Evolutionary conservation across 371 early-diverging fungal species (phyloP).

Genomic region (Mortierella sp.): DNA sequence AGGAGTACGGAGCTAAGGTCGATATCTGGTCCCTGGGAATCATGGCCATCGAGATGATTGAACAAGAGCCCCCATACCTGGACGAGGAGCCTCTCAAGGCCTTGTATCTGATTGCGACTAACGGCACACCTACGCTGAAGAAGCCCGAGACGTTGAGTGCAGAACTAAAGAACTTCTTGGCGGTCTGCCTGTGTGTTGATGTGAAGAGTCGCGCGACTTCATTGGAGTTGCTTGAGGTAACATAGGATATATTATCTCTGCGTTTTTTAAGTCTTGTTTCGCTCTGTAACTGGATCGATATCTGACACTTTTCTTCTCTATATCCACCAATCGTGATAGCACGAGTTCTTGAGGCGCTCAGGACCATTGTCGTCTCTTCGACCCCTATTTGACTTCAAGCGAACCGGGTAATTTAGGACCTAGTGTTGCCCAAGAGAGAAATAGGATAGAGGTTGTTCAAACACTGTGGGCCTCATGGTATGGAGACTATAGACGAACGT

Average conservation of each 20-base stretch:
- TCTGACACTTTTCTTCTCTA: background rate
- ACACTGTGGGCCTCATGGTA: too few species aligned
- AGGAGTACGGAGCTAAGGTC: constrained; percentile 90
- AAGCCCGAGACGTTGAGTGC: constrained; percentile 84
- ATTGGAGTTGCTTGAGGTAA: constrained; percentile 79
- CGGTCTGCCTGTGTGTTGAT: constrained; percentile 91
- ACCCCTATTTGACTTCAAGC: constrained; percentile 47
- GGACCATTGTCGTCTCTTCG: constrained; percentile 39
- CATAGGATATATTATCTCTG: constrained; percentile 22
- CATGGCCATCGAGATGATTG: constrained; percentile 98
- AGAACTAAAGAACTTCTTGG: constrained; percentile 90
- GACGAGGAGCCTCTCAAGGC: constrained; percentile 96
- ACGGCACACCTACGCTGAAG: constrained; percentile 95
- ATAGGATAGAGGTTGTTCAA: too few species aligned
- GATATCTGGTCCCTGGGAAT: constrained; percentile 97
- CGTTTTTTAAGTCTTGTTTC: too few species aligned
- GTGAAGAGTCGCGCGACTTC: constrained; percentile 87
- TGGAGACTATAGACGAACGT: constrained; percentile 7
- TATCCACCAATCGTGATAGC: constrained; percentile 47
- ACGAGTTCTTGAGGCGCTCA: constrained; percentile 74
- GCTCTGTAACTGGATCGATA: background rate
- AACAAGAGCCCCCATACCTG: constrained; percentile 97
- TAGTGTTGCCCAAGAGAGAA: background rate
- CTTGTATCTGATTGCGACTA: constrained; percentile 95
- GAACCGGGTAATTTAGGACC: constrained; percentile 13